Evolutionary conservation across 257 asterid genomes (phyloP).

Genomic region (Nicotiana paniculata): DNA sequence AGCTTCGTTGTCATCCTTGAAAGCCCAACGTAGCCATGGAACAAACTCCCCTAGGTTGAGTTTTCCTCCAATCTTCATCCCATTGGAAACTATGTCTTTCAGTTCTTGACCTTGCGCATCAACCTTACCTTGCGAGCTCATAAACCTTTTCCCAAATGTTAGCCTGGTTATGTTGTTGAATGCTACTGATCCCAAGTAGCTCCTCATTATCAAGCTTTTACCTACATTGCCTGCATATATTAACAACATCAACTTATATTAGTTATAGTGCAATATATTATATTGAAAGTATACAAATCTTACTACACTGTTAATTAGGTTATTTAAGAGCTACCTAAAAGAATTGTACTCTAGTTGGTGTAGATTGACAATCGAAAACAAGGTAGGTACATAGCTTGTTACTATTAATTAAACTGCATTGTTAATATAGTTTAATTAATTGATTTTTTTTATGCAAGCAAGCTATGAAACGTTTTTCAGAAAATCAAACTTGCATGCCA

Average conservation of each 20-base stretch:
- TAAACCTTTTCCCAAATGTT: conserved; percentile 9
- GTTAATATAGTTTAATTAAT: no score
- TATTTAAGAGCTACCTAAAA: no score
- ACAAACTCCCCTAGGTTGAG: conserved; percentile 7
- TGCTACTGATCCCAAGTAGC: conserved; percentile 13
- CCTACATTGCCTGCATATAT: not conserved
- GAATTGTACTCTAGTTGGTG: no score
- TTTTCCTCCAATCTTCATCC: conserved; percentile 16
- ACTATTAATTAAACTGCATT: no score
- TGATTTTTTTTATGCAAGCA: no score
- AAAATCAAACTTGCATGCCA: no score
- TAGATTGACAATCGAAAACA: no score
- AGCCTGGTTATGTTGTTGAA: conserved; percentile 22
- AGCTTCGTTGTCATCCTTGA: conserved; percentile 8
- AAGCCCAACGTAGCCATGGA: conserved; percentile 18
- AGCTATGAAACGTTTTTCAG: no score
- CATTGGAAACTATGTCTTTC: conserved; percentile 12
- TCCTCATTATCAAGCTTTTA: conserved; percentile 4
- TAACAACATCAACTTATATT: not conserved
- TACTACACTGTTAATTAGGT: no score
- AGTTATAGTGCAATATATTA: no score
- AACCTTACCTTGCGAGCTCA: not conserved
- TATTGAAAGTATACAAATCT: no score
- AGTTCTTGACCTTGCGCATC: conserved; percentile 14
- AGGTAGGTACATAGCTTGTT: no score